Conservation (phyloP, 805 yeast species). For the Zygoascus bituminiphila region DNA sequence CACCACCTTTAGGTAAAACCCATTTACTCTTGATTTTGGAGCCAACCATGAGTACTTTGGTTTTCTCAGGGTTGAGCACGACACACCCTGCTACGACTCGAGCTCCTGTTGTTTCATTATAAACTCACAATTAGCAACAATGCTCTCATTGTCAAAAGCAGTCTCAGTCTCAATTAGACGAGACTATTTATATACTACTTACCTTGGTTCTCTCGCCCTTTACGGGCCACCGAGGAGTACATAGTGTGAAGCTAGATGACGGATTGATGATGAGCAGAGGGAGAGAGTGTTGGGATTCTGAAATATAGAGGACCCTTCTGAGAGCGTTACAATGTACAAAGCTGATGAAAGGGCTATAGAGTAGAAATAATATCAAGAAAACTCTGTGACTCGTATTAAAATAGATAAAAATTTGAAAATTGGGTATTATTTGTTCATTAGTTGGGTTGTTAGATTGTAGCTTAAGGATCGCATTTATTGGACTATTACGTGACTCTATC, state of each 20-base stretch:
- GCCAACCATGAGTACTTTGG: constrained; percentile 67
- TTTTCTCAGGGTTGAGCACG: constrained; percentile 49
- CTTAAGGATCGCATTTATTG: too few species aligned
- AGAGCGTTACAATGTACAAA: too few species aligned
- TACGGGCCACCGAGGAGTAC: constrained; percentile 11
- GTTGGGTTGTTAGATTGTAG: too few species aligned
- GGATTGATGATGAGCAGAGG: too few species aligned
- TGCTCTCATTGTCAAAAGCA: neutral
- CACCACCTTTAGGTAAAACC: constrained; percentile 95
- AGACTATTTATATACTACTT: neutral
- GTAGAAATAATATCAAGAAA: too few species aligned
- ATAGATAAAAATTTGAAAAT: too few species aligned
- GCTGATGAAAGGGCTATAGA: too few species aligned
- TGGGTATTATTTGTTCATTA: too few species aligned
- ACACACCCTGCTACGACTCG: constrained; percentile 92
- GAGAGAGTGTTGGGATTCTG: too few species aligned
- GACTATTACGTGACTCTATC: too few species aligned
- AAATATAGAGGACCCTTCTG: too few species aligned
- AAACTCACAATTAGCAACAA: constrained; percentile 26
- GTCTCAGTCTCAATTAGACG: neutral
- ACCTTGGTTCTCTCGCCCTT: constrained; percentile 16
- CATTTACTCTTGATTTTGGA: constrained; percentile 64
- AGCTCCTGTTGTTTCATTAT: constrained; percentile 57
- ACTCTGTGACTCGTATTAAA: too few species aligned
- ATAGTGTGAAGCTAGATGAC: neutral